Percentiles rank a stretch among this genome's conserved stretches.
Conservation (phyloP, 2,329 filamentous ascomycete species). For the Beauveria sp. region DNA sequence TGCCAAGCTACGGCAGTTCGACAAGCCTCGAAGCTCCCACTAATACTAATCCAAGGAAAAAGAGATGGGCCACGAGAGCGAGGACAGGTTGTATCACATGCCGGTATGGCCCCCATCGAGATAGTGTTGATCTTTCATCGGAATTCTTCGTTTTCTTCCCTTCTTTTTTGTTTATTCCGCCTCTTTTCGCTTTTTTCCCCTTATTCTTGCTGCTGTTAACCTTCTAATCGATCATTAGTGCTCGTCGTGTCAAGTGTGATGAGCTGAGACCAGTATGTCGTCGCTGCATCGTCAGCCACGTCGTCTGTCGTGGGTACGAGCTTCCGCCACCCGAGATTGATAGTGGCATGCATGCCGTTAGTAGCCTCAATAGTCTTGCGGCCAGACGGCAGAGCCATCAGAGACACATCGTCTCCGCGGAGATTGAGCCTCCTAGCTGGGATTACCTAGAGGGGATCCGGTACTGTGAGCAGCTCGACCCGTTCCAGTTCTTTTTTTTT, state of each 20-base stretch:
- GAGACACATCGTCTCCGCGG: background rate
- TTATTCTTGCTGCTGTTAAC: background rate
- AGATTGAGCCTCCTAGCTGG: background rate
- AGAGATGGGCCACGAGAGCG: background rate
- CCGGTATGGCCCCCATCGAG: background rate
- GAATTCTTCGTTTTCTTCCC: background rate
- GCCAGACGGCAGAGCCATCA: background rate
- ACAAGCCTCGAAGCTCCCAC: background rate
- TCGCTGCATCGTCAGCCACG: background rate
- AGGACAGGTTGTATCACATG: slow-evolving; percentile 3
- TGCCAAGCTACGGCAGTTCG: background rate
- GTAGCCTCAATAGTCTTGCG: background rate
- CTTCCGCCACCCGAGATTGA: background rate
- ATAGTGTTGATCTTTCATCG: too few relatives aligned
- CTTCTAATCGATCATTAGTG: background rate
- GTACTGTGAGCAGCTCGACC: background rate
- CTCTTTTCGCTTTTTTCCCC: background rate
- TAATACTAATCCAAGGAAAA: background rate
- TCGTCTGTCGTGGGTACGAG: background rate
- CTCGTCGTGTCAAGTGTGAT: background rate
- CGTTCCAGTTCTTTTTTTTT: too few relatives aligned
- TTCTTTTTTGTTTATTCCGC: background rate
- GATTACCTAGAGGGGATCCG: background rate
- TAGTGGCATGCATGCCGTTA: background rate
- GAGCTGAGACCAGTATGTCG: background rate